phyloP scores from a whole-genome alignment of 345 rosid genomes.

The rapeseed (Brassica napus) region DNA sequence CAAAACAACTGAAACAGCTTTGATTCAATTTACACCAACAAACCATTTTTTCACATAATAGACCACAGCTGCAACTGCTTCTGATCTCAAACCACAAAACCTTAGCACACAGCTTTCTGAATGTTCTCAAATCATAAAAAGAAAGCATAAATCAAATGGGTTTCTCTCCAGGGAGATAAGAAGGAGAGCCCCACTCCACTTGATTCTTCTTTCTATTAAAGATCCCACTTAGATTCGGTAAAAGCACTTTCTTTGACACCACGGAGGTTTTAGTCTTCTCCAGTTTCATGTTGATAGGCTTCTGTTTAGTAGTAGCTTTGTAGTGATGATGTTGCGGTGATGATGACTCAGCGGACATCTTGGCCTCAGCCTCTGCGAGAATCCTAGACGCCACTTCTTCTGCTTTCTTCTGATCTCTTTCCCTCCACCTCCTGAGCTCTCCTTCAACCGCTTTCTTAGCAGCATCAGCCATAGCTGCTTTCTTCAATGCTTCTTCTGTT shows the following conservation, averaged over 20 bases:
- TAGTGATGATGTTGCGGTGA: slow-evolving; percentile 62
- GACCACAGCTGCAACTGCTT: slow-evolving; percentile 18
- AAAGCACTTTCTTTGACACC: slow-evolving; percentile 60
- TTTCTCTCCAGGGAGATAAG: slow-evolving; percentile 74
- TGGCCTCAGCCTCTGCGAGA: slow-evolving; percentile 61
- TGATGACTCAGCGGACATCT: slow-evolving; percentile 55
- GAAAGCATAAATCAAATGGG: slow-evolving; percentile 41
- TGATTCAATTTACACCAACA: too few relatives aligned
- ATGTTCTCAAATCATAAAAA: slow-evolving; percentile 27
- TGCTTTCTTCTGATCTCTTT: slow-evolving; percentile 87
- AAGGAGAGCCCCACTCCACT: slow-evolving; percentile 83
- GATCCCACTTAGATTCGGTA: slow-evolving; percentile 67
- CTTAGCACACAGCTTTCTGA: slow-evolving; percentile 19
- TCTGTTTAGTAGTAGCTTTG: slow-evolving; percentile 51
- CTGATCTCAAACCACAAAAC: slow-evolving; percentile 27
- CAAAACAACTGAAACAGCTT: too few relatives aligned
- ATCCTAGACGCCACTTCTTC: slow-evolving; percentile 76
- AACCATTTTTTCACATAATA: too few relatives aligned
- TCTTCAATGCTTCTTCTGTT: slow-evolving; percentile 69
- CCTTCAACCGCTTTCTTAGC: slow-evolving; percentile 93
- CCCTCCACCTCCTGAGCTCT: slow-evolving; percentile 86
- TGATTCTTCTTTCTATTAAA: slow-evolving; percentile 82
- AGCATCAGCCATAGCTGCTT: slow-evolving; percentile 94
- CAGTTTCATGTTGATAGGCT: slow-evolving; percentile 47
- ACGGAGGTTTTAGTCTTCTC: slow-evolving; percentile 59